Base-by-base conservation (phyloP, 108 stramenopile species). In the Cyclotella choctawhatcheeana region DNA sequence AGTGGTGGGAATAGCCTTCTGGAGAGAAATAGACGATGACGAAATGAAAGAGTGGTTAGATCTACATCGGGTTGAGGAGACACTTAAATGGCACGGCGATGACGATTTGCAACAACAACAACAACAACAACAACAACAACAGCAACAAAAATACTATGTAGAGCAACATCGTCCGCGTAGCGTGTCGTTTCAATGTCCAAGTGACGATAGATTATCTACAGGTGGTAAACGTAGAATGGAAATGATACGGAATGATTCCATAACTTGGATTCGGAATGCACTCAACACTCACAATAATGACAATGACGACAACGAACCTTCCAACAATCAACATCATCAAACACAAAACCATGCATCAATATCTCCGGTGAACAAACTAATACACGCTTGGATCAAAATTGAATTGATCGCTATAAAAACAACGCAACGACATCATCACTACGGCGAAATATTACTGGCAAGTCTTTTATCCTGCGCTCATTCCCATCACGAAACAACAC, bases 41-140 rank as follows among this genome's bases (percentile, higher is more conserved):
- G 78, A 79, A 61, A 79, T 79, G 72, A 45, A 30, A 13, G 67
- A 74, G 22, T 79, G 78, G 78, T 20, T 79, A 5, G 78, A 79
- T 62, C 33, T 70, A 56, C 56, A 69, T 44, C 21, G 71, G 33
- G 45, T 79, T 18, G 16, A 40, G 22, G 45, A 71, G 24, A 54
- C 63, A n/a, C 18, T 77, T n/a, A 22, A 32, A 17, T 51, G 51
- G 29, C 44, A 61, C 24, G 3, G 43, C 7, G 55, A 43, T 25
- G 32, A 58, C 29, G 17, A 59, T 48, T n/a, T n/a, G n/a, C n/a
- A n/a, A n/a, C n/a, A n/a, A n/a, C 56, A 58, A 34, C 14, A 58
- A n/a, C 14, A 8, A 2, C 7, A 30, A 34, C 40, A 12, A 43
- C 35, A 10, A 8, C 2, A 16, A 43, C 60, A 43, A 3, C 35